These are phyloP conservation scores for Carnegiea gigantea DNA, from an alignment of 179 eudicot genomes.

Conservation along the genomic window DNA sequence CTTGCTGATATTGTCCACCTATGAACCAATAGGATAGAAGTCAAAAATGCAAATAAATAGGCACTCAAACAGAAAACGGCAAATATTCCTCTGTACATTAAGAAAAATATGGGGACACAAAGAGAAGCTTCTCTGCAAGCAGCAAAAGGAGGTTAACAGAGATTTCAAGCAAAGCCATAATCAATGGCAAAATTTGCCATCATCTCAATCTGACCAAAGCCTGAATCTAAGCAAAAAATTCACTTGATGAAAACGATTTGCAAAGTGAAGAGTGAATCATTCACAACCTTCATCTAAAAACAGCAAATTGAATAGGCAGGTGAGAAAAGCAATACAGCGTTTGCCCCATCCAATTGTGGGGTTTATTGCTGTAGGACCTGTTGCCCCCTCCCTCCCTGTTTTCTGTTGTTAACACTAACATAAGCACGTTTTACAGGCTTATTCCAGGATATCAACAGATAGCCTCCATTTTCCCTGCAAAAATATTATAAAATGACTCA, in stretches of 20 bases:
- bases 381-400: neutral
- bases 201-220: too few relatives aligned
- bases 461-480: neutral
- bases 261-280: too few relatives aligned
- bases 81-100: neutral
- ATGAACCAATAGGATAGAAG: constrained; percentile 9
- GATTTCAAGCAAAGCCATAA: neutral
- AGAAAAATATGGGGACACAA: neutral
- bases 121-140: neutral
- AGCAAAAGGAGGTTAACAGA: neutral
- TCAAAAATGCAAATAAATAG: neutral
- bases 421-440: neutral
- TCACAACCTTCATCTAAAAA: too few relatives aligned
- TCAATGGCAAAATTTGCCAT: too few relatives aligned
- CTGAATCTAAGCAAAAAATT: too few relatives aligned
- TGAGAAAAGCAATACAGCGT: too few relatives aligned
- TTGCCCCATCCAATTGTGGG: too few relatives aligned
- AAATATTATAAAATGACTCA: too few relatives aligned
- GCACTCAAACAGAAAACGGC: neutral
- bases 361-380: neutral
- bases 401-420: neutral
- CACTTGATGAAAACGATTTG: too few relatives aligned
- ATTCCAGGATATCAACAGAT: neutral
- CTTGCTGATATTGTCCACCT: constrained; percentile 91
- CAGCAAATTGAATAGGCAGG: too few relatives aligned